Evolutionary conservation across 352 stramenopile genomes (phyloP).

Genomic region (Pythium dissotocum): DNA sequence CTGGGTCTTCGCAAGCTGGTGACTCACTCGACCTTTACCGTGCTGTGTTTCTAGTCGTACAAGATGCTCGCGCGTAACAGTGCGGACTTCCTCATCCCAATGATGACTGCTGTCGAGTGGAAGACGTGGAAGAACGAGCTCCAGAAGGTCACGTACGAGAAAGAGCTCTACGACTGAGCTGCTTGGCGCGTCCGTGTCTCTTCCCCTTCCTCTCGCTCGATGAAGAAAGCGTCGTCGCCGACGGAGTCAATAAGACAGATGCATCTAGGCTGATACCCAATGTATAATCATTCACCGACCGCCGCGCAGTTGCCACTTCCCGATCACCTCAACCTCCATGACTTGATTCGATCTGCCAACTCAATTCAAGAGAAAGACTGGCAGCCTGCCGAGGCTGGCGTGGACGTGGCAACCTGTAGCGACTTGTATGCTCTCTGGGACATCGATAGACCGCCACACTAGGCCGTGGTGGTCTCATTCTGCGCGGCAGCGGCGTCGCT

Average conservation of each 20-base stretch:
- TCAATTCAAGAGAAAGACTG: background rate
- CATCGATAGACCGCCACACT: constrained; percentile 8
- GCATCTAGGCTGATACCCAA: constrained; percentile 28
- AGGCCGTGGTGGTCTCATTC: constrained; percentile 19
- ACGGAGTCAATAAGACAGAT: constrained; percentile 28
- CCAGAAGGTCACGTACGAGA: constrained; percentile 71
- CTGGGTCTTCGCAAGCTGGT: constrained; percentile 2
- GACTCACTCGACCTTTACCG: constrained; percentile 10
- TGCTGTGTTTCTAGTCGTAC: constrained; percentile 49
- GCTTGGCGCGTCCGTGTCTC: background rate
- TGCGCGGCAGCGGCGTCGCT: constrained; percentile 14
- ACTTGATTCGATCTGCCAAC: background rate
- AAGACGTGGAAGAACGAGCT: constrained; percentile 84
- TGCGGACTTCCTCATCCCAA: constrained; percentile 73
- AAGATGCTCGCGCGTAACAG: constrained; percentile 75
- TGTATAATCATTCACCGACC: constrained; percentile 33
- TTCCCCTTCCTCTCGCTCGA: background rate
- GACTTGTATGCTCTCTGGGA: constrained; percentile 5
- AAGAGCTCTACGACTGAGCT: constrained; percentile 73
- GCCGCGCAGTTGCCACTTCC: constrained; percentile 7
- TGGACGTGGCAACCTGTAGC: background rate
- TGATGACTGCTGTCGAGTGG: constrained; percentile 85
- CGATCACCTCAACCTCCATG: background rate
- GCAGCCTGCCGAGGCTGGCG: background rate
- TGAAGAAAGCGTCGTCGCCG: constrained; percentile 12